Percentiles rank a stretch among this genome's conserved stretches.
These are phyloP conservation scores for Mycosphaerelloides madeirae DNA, from an alignment of 2,329 filamentous ascomycete species.

Conservation along the genomic window DNA sequence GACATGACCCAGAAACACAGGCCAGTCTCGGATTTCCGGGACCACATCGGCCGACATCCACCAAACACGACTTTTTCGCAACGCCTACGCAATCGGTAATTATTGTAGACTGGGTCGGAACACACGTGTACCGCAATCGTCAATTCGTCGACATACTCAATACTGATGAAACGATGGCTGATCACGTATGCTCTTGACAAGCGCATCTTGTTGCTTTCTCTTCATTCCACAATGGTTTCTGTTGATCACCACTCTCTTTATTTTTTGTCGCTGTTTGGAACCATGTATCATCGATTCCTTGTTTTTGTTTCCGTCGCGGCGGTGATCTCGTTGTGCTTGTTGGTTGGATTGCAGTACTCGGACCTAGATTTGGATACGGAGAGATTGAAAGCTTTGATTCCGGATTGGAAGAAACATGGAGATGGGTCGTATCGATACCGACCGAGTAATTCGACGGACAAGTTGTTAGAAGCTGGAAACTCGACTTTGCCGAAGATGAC, in stretches of 20 bases:
- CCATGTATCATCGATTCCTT: conserved; percentile 2
- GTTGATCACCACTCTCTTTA: not conserved
- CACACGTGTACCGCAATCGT: not conserved
- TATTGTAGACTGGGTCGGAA: conserved; percentile 1
- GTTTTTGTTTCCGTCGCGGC: not conserved
- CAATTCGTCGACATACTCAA: no score
- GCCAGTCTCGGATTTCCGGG: not conserved
- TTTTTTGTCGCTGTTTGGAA: not conserved
- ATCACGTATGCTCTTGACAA: not conserved
- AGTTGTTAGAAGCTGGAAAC: not conserved
- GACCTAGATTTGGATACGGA: not conserved
- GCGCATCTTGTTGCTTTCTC: no score
- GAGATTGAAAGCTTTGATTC: not conserved
- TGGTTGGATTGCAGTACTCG: conserved; percentile 1
- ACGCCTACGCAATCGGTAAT: no score
- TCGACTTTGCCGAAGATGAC: conserved; percentile 5
- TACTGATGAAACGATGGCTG: not conserved
- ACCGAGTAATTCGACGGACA: not conserved
- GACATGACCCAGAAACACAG: no score
- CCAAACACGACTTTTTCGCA: not conserved
- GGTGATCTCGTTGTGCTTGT: conserved; percentile 1
- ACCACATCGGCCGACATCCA: not conserved
- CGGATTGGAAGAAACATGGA: not conserved
- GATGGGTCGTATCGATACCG: not conserved
- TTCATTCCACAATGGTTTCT: no score